A percentile compares a stretch with the other conserved stretches of the same genome.
Evolutionary conservation across 306 rosid species (phyloP).

Genomic region (Pyrus bretschneideri): DNA sequence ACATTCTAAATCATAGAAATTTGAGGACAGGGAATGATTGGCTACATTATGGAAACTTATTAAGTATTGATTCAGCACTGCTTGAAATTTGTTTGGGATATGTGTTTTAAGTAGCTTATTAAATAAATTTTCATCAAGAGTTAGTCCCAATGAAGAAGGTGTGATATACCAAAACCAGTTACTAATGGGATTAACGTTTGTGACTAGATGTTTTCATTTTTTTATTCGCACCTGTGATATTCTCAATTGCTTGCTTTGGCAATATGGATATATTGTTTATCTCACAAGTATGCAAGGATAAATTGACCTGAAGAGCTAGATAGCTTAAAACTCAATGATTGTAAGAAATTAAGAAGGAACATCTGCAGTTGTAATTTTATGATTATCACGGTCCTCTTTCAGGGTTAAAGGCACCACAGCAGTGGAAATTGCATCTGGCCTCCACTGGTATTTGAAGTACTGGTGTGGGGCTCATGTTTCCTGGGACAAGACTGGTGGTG

Average conservation of each 20-base stretch:
- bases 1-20: neutral
- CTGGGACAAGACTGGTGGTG: conserved; percentile 92
- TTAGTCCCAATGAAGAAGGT: neutral
- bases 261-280: neutral
- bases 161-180: neutral
- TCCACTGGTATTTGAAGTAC: conserved; percentile 91
- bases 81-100: neutral
- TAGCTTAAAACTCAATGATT: neutral
- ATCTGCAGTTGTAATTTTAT: neutral
- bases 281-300: neutral
- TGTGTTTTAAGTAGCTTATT: neutral
- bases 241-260: neutral
- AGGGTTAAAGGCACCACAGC: conserved; percentile 83
- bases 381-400: conserved; percentile 6
- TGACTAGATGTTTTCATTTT: neutral
- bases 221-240: neutral
- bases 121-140: neutral
- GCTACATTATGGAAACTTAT: neutral
- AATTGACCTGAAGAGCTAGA: neutral
- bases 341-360: neutral
- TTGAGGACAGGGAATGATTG: neutral
- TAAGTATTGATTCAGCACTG: neutral
- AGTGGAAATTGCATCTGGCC: conserved; percentile 83
- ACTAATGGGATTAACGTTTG: neutral
- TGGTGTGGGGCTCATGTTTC: conserved; percentile 90